Conservation (phyloP, 768 basidiomycete genomes). For the Rhodosporidiobolus sp. region DNA sequence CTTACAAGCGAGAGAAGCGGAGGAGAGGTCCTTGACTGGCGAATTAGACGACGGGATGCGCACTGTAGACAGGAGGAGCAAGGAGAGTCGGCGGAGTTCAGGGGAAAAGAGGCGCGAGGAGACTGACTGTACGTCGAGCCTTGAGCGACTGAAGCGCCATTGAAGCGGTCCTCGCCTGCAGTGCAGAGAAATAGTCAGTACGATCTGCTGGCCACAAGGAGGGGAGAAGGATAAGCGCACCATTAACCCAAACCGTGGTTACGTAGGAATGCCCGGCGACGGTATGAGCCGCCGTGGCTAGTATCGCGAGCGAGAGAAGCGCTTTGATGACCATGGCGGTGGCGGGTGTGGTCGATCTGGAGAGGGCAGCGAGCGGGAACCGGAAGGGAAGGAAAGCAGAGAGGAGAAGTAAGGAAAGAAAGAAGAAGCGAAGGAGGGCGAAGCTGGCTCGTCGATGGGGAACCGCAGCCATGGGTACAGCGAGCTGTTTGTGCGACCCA, state of each 20-base stretch:
- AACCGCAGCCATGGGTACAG: background rate
- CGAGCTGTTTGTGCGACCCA: no score
- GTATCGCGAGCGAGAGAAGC: no score
- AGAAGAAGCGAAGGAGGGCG: background rate
- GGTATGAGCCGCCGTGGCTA: background rate
- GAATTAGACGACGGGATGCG: background rate
- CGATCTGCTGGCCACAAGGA: background rate
- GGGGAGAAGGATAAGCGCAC: background rate
- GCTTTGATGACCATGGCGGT: background rate
- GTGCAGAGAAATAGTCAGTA: background rate
- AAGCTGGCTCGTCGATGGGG: background rate
- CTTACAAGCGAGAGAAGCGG: slow-evolving; percentile 1
- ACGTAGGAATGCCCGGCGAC: background rate
- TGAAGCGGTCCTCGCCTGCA: background rate
- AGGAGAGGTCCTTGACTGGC: background rate
- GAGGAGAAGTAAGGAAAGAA: background rate
- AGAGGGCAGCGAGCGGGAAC: no score
- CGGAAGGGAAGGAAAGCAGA: no score
- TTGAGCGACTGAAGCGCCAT: background rate
- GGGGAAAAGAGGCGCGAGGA: no score
- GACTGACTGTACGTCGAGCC: no score
- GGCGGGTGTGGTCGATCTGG: background rate
- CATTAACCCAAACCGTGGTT: background rate
- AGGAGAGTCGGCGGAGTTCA: no score
- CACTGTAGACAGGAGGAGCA: background rate